These are phyloP conservation scores for Septoria petroselini DNA, from an alignment of 2,329 filamentous ascomycete genomes.

Conservation along the genomic window DNA sequence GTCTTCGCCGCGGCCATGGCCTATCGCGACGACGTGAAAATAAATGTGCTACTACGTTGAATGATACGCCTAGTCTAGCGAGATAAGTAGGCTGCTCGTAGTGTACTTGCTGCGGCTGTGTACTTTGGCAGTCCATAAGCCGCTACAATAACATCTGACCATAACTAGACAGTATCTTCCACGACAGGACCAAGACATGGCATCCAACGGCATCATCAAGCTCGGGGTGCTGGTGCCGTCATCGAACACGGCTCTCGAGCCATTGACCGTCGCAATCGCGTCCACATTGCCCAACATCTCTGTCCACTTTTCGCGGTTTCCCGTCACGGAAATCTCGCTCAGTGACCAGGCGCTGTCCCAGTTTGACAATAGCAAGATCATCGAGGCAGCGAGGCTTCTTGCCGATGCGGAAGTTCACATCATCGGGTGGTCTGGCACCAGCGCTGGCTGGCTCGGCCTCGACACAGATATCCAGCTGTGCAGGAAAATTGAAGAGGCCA, in stretches of 20 bases:
- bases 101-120: too few relatives aligned
- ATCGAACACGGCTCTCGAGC: constrained; percentile 47
- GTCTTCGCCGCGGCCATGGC: too few relatives aligned
- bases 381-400: constrained; percentile 33
- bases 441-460: constrained; percentile 27
- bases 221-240: constrained; percentile 47
- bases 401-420: constrained; percentile 34
- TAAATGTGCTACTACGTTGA: too few relatives aligned
- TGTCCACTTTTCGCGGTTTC: constrained; percentile 46
- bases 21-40: too few relatives aligned
- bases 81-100: too few relatives aligned
- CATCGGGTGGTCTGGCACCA: constrained; percentile 37
- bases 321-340: constrained; percentile 43
- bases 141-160: too few relatives aligned
- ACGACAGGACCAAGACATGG: neutral
- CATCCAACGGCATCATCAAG: constrained; percentile 12
- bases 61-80: too few relatives aligned
- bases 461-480: constrained; percentile 42
- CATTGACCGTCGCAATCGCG: constrained; percentile 42
- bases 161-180: too few relatives aligned
- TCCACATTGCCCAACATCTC: constrained; percentile 37
- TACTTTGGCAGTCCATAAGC: too few relatives aligned
- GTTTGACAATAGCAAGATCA: constrained; percentile 35
- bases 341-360: constrained; percentile 36
- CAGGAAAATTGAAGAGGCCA: constrained; percentile 38